These are phyloP conservation scores for Gaeumannomyces sp. DNA, from an alignment of 2,329 filamentous ascomycete species.

Conservation along the genomic window DNA sequence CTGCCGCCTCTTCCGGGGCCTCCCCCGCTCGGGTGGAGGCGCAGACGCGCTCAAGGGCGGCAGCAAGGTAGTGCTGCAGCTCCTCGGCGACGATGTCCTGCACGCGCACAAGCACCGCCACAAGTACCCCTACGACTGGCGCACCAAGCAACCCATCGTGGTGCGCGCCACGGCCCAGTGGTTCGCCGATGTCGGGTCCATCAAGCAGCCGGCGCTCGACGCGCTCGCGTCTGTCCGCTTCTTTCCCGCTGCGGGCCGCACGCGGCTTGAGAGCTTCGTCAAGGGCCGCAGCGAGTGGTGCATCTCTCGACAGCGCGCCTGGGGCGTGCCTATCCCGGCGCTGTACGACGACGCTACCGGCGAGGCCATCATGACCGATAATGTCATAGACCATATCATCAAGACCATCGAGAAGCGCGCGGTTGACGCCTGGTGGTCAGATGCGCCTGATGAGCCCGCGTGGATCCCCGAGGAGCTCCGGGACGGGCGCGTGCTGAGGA, in stretches of 20 bases:
- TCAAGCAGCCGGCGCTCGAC: constrained; percentile 67
- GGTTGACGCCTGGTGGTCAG: constrained; percentile 93
- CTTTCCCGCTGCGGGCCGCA: constrained; percentile 66
- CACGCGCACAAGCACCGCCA: constrained; percentile 67
- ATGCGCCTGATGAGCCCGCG: constrained; percentile 63
- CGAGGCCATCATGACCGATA: constrained; percentile 72
- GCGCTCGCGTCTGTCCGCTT: constrained; percentile 70
- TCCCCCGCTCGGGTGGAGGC: constrained; percentile 46
- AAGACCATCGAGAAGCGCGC: constrained; percentile 68
- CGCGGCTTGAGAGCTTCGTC: constrained; percentile 77
- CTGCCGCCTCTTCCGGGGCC: constrained; percentile 48
- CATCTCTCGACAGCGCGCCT: constrained; percentile 89
- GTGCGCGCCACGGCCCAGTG: constrained; percentile 91
- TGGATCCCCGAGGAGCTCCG: constrained; percentile 68
- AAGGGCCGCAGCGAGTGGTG: constrained; percentile 92
- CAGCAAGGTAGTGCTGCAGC: constrained; percentile 59
- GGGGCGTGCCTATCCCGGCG: constrained; percentile 94
- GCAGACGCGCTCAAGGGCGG: constrained; percentile 52
- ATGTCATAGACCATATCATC: constrained; percentile 81
- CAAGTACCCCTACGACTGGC: constrained; percentile 98
- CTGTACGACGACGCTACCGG: constrained; percentile 71
- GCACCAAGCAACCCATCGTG: constrained; percentile 88
- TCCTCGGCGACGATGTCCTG: constrained; percentile 62
- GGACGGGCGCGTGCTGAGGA: constrained; percentile 51
- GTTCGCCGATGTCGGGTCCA: constrained; percentile 87